These are phyloP conservation scores for Orbilia ellipsospora DNA, from an alignment of 2,329 filamentous ascomycete genomes.

Conservation along the genomic window DNA sequence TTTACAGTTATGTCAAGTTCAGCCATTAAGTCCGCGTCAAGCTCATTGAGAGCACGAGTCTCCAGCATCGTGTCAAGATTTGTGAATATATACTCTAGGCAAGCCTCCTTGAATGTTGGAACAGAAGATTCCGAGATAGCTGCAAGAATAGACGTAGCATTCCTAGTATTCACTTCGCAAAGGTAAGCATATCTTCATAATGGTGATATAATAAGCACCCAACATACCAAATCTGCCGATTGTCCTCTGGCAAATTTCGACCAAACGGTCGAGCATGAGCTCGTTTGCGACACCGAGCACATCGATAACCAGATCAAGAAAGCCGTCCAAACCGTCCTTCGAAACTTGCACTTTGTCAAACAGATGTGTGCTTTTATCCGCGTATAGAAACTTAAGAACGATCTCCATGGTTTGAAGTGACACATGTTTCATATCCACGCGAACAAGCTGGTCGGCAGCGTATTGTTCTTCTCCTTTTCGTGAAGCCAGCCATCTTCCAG, in stretches of 20 bases:
- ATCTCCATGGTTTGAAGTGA: conserved; percentile 77
- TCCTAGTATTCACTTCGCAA: conserved; percentile 76
- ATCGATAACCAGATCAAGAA: conserved; percentile 88
- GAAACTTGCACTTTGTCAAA: conserved; percentile 78
- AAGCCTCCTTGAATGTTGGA: conserved; percentile 85
- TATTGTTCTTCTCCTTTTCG: conserved; percentile 69
- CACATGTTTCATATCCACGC: conserved; percentile 85
- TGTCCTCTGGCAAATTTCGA: conserved; percentile 86
- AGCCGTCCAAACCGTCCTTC: conserved; percentile 75
- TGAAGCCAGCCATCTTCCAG: conserved; percentile 84
- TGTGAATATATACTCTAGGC: conserved; percentile 88
- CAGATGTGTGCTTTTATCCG: conserved; percentile 80
- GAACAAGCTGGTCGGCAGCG: conserved; percentile 66
- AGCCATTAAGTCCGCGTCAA: conserved; percentile 83
- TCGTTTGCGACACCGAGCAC: conserved; percentile 92
- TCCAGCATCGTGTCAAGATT: conserved; percentile 93
- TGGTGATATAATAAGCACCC: conserved; percentile 10
- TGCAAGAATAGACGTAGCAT: conserved; percentile 85
- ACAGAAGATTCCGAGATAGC: conserved; percentile 85
- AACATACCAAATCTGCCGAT: conserved; percentile 78
- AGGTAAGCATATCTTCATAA: conserved; percentile 56
- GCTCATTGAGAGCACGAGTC: conserved; percentile 82
- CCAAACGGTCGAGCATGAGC: conserved; percentile 90
- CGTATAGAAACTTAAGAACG: conserved; percentile 83
- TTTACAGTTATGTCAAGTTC: conserved; percentile 84